Evolutionary conservation across 164 flowering plant genomes (phyloP), one percentile per base, ranked within the genome.

Genomic region (Kingdonia uniflora): DNA sequence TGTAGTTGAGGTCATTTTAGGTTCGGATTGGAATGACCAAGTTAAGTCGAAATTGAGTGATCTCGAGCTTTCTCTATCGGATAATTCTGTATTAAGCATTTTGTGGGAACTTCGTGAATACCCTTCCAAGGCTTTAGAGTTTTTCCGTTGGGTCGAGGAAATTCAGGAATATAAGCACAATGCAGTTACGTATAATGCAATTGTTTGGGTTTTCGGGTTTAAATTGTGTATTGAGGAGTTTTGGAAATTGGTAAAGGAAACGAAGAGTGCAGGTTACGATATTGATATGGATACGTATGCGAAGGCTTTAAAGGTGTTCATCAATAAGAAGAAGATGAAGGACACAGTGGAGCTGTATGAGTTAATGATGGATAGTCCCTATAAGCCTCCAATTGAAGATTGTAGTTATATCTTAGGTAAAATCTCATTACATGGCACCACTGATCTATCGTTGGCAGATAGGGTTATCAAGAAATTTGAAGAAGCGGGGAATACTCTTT

Each of bases 351-450:
- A 77, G 75, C 82, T 94, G 42, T 87, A 78, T 60, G 96, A 86
- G 72, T 57, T 76, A 54, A 87, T 94, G 99, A 82, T 85, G 92
- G 90, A 81, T 68, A 78, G 95, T 11, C 87, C 80, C 0, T 87
- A 72, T 59, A 79, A 75, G 69, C 95, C 92, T 22, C 73, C 82
- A 1, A 45, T 43, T 26, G 74, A 73, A 43, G 80, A 84, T 37
- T 84, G 95, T 56, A 49, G 37, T 44, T 6, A 71, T 24, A 80
- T 88, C 53, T 65, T 92, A 29, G 61, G 78, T 54, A 59, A 63
- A 46, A 59, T 92, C 16, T 64, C 94, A 0, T 20, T 35, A 8
- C 42, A 41, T 46, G 50, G 29, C 14, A 39, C 21, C 14, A 77
- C 90, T 0, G 78, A 83, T 71, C 15, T 81, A 58, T 74, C 69